phyloP scores from a whole-genome alignment of 257 asterid species.

The Forsythia viridissima region DNA sequence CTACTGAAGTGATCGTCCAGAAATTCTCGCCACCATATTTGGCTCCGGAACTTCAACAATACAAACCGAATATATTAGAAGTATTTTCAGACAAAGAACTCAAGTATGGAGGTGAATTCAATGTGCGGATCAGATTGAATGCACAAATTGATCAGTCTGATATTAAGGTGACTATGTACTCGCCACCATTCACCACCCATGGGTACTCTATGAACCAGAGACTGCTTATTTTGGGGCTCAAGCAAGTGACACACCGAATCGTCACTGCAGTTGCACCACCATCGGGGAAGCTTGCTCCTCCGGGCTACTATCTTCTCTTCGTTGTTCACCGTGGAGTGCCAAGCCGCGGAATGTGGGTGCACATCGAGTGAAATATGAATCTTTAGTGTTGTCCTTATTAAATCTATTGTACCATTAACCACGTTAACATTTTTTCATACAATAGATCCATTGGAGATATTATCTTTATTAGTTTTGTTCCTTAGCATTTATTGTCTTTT shows the following conservation, averaged over 20 bases:
- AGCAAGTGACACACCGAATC: neutral
- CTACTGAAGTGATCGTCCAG: slow-evolving; percentile 74
- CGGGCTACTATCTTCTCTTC: slow-evolving; percentile 71
- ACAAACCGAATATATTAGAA: slow-evolving; percentile 43
- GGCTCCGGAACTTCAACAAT: slow-evolving; percentile 38
- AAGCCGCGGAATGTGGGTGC: slow-evolving; percentile 80
- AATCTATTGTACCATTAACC: neutral
- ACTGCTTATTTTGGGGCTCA: slow-evolving; percentile 57
- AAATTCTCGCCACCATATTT: slow-evolving; percentile 83
- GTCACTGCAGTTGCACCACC: slow-evolving; percentile 70
- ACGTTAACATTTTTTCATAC: neutral
- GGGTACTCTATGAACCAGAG: slow-evolving; percentile 89
- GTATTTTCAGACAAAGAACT: slow-evolving; percentile 23
- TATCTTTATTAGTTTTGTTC: neutral
- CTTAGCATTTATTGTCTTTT: neutral
- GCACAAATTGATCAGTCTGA: slow-evolving; percentile 13
- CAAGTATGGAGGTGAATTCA: slow-evolving; percentile 50
- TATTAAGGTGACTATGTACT: slow-evolving; percentile 65
- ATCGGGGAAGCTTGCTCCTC: slow-evolving; percentile 71
- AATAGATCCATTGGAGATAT: neutral
- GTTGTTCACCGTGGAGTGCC: slow-evolving; percentile 82
- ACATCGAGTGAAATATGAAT: slow-evolving; percentile 28
- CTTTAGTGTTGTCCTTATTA: neutral
- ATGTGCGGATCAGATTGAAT: slow-evolving; percentile 13
- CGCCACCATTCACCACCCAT: slow-evolving; percentile 94